Percentiles rank a stretch among this genome's conserved stretches.
Conservation (phyloP, 1,284 basidiomycete species). For the Malassezia sp. region DNA sequence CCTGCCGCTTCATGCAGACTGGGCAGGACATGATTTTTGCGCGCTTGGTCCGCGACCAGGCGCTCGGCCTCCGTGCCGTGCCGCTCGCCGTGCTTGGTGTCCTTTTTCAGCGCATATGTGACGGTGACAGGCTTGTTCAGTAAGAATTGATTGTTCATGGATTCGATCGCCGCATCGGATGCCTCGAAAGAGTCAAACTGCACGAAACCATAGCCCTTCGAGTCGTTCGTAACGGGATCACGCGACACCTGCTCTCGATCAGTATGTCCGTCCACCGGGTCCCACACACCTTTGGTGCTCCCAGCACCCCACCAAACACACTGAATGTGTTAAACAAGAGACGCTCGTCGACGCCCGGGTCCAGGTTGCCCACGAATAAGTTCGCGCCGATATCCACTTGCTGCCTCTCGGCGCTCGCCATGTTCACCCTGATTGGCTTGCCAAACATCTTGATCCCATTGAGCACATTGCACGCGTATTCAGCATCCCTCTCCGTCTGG, state of each 20-base stretch:
- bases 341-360: constrained; percentile 84
- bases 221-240: constrained; percentile 68
- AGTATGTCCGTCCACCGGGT: too few relatives aligned
- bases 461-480: constrained; percentile 99
- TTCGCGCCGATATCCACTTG: constrained; percentile 96
- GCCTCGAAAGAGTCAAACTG: constrained; percentile 94
- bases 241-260: constrained; percentile 66
- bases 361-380: constrained; percentile 87
- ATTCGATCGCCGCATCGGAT: constrained; percentile 86
- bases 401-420: constrained; percentile 86
- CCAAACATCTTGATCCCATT: constrained; percentile 99
- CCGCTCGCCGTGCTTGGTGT: constrained; percentile 87
- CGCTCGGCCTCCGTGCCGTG: constrained; percentile 92
- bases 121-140: constrained; percentile 96
- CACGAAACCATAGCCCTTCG: constrained; percentile 93
- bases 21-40: constrained; percentile 81
- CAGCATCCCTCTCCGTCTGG: constrained; percentile 90
- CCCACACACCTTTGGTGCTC: constrained; percentile 81
- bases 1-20: constrained; percentile 1
- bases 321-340: constrained; percentile 87
- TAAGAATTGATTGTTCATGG: constrained; percentile 92
- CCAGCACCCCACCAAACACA: constrained; percentile 83
- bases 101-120: constrained; percentile 97
- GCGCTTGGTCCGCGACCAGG: constrained; percentile 81
- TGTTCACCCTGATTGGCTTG: constrained; percentile 95